Evolutionary conservation across 257 asterid genomes (phyloP).

Genomic region (Solanum arcanum): DNA sequence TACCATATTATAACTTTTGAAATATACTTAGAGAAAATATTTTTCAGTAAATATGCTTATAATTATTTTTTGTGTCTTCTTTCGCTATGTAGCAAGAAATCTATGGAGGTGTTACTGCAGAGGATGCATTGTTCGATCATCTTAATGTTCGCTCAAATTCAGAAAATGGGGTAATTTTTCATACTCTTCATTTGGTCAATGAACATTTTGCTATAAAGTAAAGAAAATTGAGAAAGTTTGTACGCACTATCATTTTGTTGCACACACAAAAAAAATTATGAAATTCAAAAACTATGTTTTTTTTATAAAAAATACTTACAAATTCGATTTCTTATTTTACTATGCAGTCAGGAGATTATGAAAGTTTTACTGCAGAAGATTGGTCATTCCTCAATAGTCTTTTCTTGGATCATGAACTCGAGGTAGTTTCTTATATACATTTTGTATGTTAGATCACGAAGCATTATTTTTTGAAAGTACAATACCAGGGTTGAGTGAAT

Average conservation of each 20-base stretch:
- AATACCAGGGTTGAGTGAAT: neutral
- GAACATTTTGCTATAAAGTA: neutral
- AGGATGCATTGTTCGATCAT: neutral
- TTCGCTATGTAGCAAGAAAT: neutral
- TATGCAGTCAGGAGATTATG: neutral
- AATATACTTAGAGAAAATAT: neutral
- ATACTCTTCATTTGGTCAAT: neutral
- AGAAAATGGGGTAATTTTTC: neutral
- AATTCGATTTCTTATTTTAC: neutral
- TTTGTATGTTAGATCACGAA: too few species aligned
- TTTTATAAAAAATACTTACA: neutral
- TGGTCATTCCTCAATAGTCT: neutral
- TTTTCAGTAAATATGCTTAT: neutral
- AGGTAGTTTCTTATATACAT: neutral
- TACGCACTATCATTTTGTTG: neutral
- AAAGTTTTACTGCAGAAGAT: neutral
- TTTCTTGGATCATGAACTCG: neutral
- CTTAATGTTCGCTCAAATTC: neutral
- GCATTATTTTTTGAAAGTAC: neutral
- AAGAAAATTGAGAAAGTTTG: neutral
- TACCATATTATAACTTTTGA: neutral
- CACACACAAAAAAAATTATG: neutral
- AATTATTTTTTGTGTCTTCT: neutral
- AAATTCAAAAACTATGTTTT: neutral
- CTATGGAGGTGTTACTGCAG: neutral